Evolutionary conservation across 306 rosid genomes (phyloP), one percentile per base, ranked within the genome.

Genomic region (Malus orientalis): DNA sequence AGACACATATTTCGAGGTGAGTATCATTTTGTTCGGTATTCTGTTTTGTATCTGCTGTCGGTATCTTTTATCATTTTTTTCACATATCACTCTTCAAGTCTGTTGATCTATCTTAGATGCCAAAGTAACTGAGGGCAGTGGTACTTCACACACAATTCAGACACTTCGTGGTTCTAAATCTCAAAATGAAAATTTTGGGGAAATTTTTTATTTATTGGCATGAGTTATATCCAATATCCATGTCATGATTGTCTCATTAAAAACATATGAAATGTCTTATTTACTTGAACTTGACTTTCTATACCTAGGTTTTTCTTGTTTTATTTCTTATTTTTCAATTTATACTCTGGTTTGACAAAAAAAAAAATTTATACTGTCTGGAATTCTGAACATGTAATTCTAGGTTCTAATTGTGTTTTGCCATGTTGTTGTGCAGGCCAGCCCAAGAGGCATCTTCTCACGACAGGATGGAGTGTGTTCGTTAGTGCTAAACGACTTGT

Each of bases 361-460:
- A 6, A 5, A 6, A 36, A 36, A 58, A 11, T 0, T 14, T 58
- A 11, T 58, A 22, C 30, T 2, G 30, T 58, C 14, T n/a, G 29
- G 14, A 47, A 47, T 47, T 49, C 54, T 49, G 7, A 25, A 70
- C 36, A 25, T 13, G 29, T 6, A 62, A 30, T 47, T 81, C 42
- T 74, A 54, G 27, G 32, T 45, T 78, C 54, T 73, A 63, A 81
- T 79, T 71, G 22, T 30, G 38, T 59, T 40, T 63, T 70, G 33
- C 44, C 25, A 67, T 45, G 58, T 59, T 53, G 42, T 18, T 68
- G 61, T 77, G 49, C 85, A 90, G 95, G 95, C 78, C 95, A 90
- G 78, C 95, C 95, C 64, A 90, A 90, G 82, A 88, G 95, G 77
- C 95, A 90, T 84, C 92, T 90, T 77, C 95, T 90, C 23, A 89